Base-by-base conservation (phyloP, 2,329 filamentous ascomycete genomes). In the Hymenoscyphus repandus region DNA sequence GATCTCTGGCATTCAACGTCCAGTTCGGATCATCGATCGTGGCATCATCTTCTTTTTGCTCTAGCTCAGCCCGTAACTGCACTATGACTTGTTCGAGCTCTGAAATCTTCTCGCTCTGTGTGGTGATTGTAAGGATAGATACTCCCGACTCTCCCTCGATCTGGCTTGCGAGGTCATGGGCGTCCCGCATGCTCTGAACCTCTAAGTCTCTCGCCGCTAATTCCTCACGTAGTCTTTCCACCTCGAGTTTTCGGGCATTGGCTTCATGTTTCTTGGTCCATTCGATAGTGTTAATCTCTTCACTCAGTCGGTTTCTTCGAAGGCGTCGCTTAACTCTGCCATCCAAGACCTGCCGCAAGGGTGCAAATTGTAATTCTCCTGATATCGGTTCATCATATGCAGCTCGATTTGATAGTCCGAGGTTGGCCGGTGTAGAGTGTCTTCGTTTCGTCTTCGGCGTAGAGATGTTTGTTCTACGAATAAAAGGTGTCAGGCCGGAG, bases 401-500 rank as follows among this genome's bases (percentile, higher is more conserved):
- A 17, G 54, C 39, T 27, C 57, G 57, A 47, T 62, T 62, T 33
- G 47, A 60, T 2, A 55, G 39, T 31, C 13, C 17, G 17, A 43
- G 13, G 27, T 31, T 56, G 3, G 64, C 57, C 1, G 75, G 72
- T 0, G 72, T 71, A 0, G 77, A 78, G 47, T 72, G 72, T 18
- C 76, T 72, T 5, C 75, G 72, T 12, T 69, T 70, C 34, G 71
- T 69, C 48, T 47, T 66, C 1, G 59, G 50, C 62, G 65, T 62
- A 57, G 55, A 60, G 44, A 83, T 69, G 1, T 72, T 72, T 0
- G 80, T 72, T 17, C 78, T 74, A 34, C 71, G 70, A 39, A 84
- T 68, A 68, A 82, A 77, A 1, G 81, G 80, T 1, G 81, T 83
- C 27, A 84, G 65, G 2, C 80, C 80, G 1, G 75, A 80, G 2